Conservation (phyloP, 2,329 filamentous ascomycete species). For the Monosporascus cannonballus region DNA sequence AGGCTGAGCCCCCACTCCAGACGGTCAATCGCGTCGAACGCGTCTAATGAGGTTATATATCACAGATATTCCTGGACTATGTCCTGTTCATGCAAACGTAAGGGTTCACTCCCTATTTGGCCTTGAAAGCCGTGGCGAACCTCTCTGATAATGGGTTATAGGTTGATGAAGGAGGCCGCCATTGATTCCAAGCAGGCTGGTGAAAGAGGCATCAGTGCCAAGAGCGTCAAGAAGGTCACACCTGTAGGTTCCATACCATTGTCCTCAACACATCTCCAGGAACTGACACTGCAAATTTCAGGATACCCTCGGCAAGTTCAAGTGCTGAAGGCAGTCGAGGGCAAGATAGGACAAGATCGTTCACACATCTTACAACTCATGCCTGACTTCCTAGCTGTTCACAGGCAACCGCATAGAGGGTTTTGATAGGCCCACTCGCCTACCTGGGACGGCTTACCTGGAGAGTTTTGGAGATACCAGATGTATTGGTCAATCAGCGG, state of each 20-base stretch:
- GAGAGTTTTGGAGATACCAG: no score
- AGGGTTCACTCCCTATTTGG: slow-evolving; percentile 7
- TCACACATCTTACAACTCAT: neutral
- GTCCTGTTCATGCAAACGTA: slow-evolving; percentile 71
- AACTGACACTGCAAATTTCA: slow-evolving; percentile 22
- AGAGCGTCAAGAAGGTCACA: slow-evolving; percentile 71
- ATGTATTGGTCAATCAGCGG: no score
- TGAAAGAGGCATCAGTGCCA: slow-evolving; percentile 67
- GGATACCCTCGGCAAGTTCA: slow-evolving; percentile 63
- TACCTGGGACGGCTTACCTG: no score
- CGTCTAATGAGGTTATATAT: slow-evolving; percentile 14
- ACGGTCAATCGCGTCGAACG: slow-evolving; percentile 18
- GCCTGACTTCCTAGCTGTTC: no score
- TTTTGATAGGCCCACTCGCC: no score
- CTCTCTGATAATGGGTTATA: slow-evolving; percentile 27
- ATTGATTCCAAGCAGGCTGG: slow-evolving; percentile 70
- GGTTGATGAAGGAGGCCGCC: slow-evolving; percentile 71
- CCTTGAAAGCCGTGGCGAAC: neutral
- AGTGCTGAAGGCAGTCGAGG: slow-evolving; percentile 42
- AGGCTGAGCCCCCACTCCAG: slow-evolving; percentile 21
- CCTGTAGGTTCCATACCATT: slow-evolving; percentile 50
- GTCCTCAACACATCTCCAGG: neutral
- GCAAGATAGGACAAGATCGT: neutral
- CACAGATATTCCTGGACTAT: slow-evolving; percentile 77
- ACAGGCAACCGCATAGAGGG: no score